These are phyloP conservation scores for Phialophora chinensis DNA, from an alignment of 2,329 filamentous ascomycete species.

Conservation along the genomic window DNA sequence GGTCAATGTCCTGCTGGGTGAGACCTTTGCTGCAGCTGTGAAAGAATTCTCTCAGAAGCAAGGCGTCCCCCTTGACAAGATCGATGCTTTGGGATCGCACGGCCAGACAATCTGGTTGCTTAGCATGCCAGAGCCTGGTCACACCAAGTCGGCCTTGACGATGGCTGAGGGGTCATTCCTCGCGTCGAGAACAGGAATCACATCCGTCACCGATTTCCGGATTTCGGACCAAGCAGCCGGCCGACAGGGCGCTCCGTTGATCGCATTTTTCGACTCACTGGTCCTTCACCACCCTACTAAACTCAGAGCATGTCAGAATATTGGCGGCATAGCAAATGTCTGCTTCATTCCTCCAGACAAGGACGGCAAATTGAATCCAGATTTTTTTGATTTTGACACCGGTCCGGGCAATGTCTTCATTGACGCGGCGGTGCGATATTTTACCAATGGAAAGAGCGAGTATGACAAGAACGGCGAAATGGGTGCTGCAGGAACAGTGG, in stretches of 20 bases:
- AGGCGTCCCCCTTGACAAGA: slow-evolving; percentile 50
- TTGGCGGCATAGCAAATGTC: slow-evolving; percentile 66
- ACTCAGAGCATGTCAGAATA: slow-evolving; percentile 65
- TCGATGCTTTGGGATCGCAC: slow-evolving; percentile 64
- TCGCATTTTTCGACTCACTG: slow-evolving; percentile 64
- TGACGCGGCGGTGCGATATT: slow-evolving; percentile 62
- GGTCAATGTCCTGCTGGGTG: slow-evolving; percentile 63
- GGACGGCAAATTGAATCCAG: slow-evolving; percentile 48
- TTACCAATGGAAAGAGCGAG: slow-evolving; percentile 57
- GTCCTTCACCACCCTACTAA: slow-evolving; percentile 63
- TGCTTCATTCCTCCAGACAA: slow-evolving; percentile 62
- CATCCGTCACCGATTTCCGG: slow-evolving; percentile 64
- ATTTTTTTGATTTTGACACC: slow-evolving; percentile 60
- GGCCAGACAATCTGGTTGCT: slow-evolving; percentile 65
- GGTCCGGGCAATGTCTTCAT: slow-evolving; percentile 64
- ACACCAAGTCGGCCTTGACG: slow-evolving; percentile 57
- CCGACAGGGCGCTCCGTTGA: slow-evolving; percentile 61
- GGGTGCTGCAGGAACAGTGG: slow-evolving; percentile 56
- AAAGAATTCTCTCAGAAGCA: slow-evolving; percentile 57
- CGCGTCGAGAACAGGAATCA: slow-evolving; percentile 62
- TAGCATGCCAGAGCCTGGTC: slow-evolving; percentile 58
- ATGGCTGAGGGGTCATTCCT: slow-evolving; percentile 65
- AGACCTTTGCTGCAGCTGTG: slow-evolving; percentile 61
- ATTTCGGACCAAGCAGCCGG: slow-evolving; percentile 63
- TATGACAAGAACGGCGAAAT: slow-evolving; percentile 61